Percentiles rank a stretch among this genome's conserved stretches.
These are phyloP conservation scores for Lophiotrema nucula DNA, from an alignment of 495 filamentous ascomycete genomes.

Conservation along the genomic window DNA sequence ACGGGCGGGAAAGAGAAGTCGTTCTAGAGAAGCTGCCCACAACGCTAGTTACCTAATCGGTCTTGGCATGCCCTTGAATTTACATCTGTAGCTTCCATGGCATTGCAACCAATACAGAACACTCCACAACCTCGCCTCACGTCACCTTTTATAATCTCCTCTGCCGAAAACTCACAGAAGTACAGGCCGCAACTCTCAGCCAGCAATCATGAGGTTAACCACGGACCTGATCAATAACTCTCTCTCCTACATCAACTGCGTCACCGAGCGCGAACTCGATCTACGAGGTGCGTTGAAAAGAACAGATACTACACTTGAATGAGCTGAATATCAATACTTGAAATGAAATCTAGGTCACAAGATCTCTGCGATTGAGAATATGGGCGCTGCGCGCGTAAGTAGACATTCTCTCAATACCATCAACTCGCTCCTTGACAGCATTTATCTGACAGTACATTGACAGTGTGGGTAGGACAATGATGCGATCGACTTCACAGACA, in stretches of 20 bases:
- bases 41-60: neutral
- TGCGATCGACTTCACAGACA: slow-evolving; percentile 96
- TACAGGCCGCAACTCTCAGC: too few relatives aligned
- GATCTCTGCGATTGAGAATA: slow-evolving; percentile 95
- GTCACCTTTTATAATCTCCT: too few relatives aligned
- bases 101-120: too few relatives aligned
- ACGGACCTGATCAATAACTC: slow-evolving; percentile 55
- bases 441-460: too few relatives aligned
- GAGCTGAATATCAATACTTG: slow-evolving; percentile 74
- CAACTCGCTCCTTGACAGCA: neutral
- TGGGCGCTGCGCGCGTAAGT: slow-evolving; percentile 90
- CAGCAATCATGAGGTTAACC: slow-evolving; percentile 81
- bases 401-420: neutral
- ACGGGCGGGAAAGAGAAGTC: too few relatives aligned
- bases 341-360: slow-evolving; percentile 72
- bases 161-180: too few relatives aligned
- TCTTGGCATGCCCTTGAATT: neutral
- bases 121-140: too few relatives aligned
- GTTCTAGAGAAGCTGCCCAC: too few relatives aligned
- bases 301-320: slow-evolving; percentile 90
- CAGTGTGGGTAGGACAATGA: slow-evolving; percentile 84
- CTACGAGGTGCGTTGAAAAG: slow-evolving; percentile 99
- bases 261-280: slow-evolving; percentile 97
- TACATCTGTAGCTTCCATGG: too few relatives aligned
- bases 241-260: slow-evolving; percentile 87